Percentiles rank a stretch among this genome's conserved stretches.
Evolutionary conservation across 139 green algal genomes (phyloP).

Genomic region (Picochlorum sp.): DNA sequence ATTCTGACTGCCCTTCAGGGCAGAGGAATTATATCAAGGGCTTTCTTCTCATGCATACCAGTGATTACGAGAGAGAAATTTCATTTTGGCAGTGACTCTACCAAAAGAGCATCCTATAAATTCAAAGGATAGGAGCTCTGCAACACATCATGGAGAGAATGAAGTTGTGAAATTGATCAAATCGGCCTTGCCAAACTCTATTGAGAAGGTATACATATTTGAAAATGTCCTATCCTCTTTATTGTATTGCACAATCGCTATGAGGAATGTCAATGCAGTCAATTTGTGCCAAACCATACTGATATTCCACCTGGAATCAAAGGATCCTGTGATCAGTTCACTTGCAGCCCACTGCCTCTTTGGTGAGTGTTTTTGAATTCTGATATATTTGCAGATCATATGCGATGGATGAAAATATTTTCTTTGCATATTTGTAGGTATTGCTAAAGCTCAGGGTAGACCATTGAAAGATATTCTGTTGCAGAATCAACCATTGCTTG

Average conservation of each 20-base stretch:
- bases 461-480: constrained; percentile 26
- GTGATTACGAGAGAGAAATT: neutral
- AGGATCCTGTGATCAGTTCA: constrained; percentile 9
- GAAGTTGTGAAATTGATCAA: constrained; percentile 20
- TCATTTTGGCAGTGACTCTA: neutral
- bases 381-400: neutral
- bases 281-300: constrained; percentile 30
- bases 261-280: constrained; percentile 10
- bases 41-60: neutral
- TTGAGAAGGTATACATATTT: neutral
- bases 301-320: constrained; percentile 21
- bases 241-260: constrained; percentile 4
- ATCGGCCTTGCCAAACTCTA: neutral
- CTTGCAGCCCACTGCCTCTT: constrained; percentile 27
- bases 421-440: constrained; percentile 17
- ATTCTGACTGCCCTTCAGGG: neutral
- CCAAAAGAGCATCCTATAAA: constrained; percentile 26
- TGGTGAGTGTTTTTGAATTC: constrained; percentile 9
- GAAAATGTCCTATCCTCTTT: constrained; percentile 24
- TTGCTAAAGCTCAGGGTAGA: constrained; percentile 7
- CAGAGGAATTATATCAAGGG: neutral
- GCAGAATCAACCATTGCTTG: constrained; percentile 18
- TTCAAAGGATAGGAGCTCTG: constrained; percentile 6
- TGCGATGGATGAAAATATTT: neutral
- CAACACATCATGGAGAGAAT: constrained; percentile 8